Percentiles rank a stretch among this genome's conserved stretches.
Evolutionary conservation across 768 basidiomycete species (phyloP).

Genomic region (Phylloporus sp.): DNA sequence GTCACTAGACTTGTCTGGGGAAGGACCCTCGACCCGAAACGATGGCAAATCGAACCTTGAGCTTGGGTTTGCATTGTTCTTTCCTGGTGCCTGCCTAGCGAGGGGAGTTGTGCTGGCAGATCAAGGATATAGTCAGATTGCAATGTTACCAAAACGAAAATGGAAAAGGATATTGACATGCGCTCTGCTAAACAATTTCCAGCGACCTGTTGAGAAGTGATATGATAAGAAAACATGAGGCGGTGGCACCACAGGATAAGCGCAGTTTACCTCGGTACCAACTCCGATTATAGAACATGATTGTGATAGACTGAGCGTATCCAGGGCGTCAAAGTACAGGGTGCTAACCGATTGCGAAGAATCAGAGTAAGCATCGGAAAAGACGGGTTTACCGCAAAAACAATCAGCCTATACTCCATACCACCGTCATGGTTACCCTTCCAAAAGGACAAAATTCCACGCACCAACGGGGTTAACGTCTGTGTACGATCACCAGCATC

Average conservation of each 20-base stretch:
- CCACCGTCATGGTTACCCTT: slow-evolving; percentile 7
- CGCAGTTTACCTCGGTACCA: slow-evolving; percentile 9
- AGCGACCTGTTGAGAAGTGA: slow-evolving; percentile 4
- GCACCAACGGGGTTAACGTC: neutral
- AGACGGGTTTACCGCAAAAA: neutral
- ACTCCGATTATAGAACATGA: slow-evolving; percentile 3
- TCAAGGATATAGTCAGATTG: slow-evolving; percentile 6
- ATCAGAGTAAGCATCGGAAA: slow-evolving; percentile 1
- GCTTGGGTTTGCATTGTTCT: slow-evolving; percentile 2
- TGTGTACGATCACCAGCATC: neutral
- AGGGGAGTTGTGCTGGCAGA: slow-evolving; percentile 6
- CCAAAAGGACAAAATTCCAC: neutral
- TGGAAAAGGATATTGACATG: slow-evolving; percentile 14
- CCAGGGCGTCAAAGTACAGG: slow-evolving; percentile 25
- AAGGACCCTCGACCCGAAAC: slow-evolving; percentile 17
- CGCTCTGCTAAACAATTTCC: slow-evolving; percentile 7
- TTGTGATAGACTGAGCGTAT: slow-evolving; percentile 7
- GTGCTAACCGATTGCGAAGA: slow-evolving; percentile 14
- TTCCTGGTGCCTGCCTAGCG: slow-evolving; percentile 9
- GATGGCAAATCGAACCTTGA: slow-evolving; percentile 17
- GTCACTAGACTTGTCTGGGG: slow-evolving; percentile 5
- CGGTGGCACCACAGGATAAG: neutral
- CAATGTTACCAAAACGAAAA: slow-evolving; percentile 7
- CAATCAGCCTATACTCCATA: slow-evolving; percentile 5
- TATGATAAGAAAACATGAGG: neutral